Conservation (phyloP, 83 land plant genomes). For the Picea abies region DNA sequence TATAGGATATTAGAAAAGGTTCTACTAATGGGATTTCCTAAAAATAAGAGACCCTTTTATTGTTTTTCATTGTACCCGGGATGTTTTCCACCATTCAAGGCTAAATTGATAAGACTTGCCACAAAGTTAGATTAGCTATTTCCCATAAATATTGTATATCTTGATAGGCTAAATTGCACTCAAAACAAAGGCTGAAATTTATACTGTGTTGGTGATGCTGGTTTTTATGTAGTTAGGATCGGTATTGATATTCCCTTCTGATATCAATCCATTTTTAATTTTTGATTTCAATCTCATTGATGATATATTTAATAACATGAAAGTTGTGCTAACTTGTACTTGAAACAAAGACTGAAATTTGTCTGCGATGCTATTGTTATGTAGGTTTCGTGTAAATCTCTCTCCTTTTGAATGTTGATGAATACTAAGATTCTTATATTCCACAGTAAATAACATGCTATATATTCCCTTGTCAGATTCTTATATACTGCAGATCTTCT, state of each 20-base stretch:
- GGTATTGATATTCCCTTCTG: background rate
- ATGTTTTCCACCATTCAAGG: too few species aligned
- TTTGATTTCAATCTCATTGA: background rate
- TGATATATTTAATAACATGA: background rate
- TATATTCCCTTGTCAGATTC: constrained; percentile 51
- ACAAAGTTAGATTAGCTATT: background rate
- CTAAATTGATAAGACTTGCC: background rate
- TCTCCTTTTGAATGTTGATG: background rate
- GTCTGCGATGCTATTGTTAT: background rate
- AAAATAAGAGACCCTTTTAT: too few species aligned
- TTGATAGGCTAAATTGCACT: background rate
- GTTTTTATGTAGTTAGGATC: background rate
- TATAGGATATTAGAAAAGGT: too few species aligned
- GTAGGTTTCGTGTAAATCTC: background rate
- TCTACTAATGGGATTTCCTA: too few species aligned
- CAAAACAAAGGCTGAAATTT: constrained; percentile 4
- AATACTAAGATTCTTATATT: background rate
- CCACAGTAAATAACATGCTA: constrained; percentile 7
- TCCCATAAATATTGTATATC: background rate
- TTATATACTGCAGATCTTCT: constrained; percentile 89
- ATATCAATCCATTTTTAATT: background rate
- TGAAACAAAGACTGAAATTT: background rate
- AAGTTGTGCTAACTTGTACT: constrained; percentile 5
- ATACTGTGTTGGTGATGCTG: background rate
- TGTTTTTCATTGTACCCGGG: too few species aligned